These are phyloP conservation scores for Ceratocystis lukuohia DNA, from an alignment of 2,329 filamentous ascomycete species.

Conservation along the genomic window DNA sequence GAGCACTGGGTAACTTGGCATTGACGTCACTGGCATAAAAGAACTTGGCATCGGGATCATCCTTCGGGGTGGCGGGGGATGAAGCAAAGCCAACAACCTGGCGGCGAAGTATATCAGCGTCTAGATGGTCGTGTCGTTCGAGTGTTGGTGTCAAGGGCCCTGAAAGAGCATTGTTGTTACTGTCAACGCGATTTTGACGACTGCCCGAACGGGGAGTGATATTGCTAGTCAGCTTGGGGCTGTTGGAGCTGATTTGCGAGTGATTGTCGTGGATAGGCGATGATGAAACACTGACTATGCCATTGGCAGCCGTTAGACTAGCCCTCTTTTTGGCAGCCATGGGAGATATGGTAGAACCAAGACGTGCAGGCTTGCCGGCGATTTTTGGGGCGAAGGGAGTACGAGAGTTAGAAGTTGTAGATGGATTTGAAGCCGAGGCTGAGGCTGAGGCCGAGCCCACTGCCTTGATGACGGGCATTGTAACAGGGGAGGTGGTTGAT, in stretches of 20 bases:
- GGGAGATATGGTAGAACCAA: not conserved
- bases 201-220: conserved; percentile 67
- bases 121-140: conserved; percentile 26
- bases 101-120: conserved; percentile 17
- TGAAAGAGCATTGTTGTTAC: conserved; percentile 52
- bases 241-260: not conserved
- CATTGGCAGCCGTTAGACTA: conserved; percentile 1
- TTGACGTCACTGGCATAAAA: conserved; percentile 80
- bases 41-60: conserved; percentile 53
- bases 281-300: not conserved
- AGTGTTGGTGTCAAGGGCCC: conserved; percentile 36
- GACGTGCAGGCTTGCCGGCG: conserved; percentile 31
- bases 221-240: conserved; percentile 42
- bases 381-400: conserved; percentile 44
- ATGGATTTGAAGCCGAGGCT: not conserved
- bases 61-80: conserved; percentile 24
- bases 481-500: not conserved
- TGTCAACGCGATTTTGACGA: conserved; percentile 58
- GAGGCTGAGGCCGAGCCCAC: conserved; percentile 10
- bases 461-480: conserved; percentile 17
- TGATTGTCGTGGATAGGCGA: conserved; percentile 34
- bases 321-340: conserved; percentile 5
- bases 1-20: conserved; percentile 28
- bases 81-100: conserved; percentile 31
- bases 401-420: conserved; percentile 20